A percentile compares a stretch with the other conserved stretches of the same genome.
Evolutionary conservation across 1,284 basidiomycete genomes (phyloP).

Genomic region (Melampsora americana): DNA sequence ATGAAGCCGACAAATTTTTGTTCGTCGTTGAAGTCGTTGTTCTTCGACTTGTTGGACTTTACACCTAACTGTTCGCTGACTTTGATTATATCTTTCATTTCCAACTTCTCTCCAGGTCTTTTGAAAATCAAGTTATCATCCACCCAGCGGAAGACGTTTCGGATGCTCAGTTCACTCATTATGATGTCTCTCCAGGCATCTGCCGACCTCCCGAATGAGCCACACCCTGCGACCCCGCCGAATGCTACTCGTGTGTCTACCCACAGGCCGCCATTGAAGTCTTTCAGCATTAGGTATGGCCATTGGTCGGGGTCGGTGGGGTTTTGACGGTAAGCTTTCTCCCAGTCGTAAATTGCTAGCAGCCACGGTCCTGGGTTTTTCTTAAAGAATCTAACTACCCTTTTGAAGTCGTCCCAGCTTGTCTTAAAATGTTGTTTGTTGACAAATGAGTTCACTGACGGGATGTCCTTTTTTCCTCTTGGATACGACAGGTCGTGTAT

Average conservation of each 20-base stretch:
- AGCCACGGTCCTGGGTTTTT: not conserved
- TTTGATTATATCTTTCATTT: not conserved
- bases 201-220: not conserved
- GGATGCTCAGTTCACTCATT: not conserved
- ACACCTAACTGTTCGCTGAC: not conserved
- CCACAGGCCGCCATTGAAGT: not conserved
- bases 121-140: conserved; percentile 9
- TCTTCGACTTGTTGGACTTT: not conserved
- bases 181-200: conserved; percentile 3
- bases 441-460: conserved; percentile 16
- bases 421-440: not conserved
- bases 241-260: conserved; percentile 14
- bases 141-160: conserved; percentile 5
- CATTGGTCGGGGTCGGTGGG: not conserved
- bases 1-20: conserved; percentile 15
- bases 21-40: not conserved
- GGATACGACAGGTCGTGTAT: conserved; percentile 16
- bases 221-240: conserved; percentile 7
- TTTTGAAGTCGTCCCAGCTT: not conserved
- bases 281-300: not conserved
- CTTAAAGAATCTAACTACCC: not conserved
- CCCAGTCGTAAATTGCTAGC: conserved; percentile 8
- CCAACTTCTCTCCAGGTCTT: too few species aligned
- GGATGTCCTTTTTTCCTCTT: not conserved
- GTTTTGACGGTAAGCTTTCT: not conserved